Percentiles rank a stretch among this genome's conserved stretches.
Conservation (phyloP, 2,329 filamentous ascomycete species). For the Paracamarosporium sp. region DNA sequence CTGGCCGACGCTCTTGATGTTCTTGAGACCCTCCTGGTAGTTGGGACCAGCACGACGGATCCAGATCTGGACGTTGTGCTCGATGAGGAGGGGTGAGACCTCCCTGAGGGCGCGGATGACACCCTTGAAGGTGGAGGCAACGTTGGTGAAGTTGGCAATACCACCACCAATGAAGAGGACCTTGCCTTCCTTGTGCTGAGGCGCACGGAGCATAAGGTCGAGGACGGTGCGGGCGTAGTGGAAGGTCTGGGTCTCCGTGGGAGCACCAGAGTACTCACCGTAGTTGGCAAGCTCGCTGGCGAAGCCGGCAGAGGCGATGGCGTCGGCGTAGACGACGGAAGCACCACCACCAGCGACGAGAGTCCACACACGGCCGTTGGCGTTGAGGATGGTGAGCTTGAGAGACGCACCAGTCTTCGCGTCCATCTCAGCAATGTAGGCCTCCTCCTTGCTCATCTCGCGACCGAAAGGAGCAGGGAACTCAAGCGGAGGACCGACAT, state of each 20-base stretch:
- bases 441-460: slow-evolving; percentile 98
- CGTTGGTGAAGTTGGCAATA: slow-evolving; percentile 99
- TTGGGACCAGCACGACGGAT: slow-evolving; percentile 90
- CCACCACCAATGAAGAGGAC: slow-evolving; percentile 99
- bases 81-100: slow-evolving; percentile 80
- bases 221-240: slow-evolving; percentile 98
- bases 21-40: slow-evolving; percentile 99
- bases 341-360: slow-evolving; percentile 99
- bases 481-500: slow-evolving; percentile 97
- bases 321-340: slow-evolving; percentile 98
- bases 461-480: slow-evolving; percentile 99
- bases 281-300: slow-evolving; percentile 98
- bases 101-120: slow-evolving; percentile 96
- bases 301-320: slow-evolving; percentile 95
- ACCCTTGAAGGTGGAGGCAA: slow-evolving; percentile 99
- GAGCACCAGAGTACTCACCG: slow-evolving; percentile 98
- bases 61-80: slow-evolving; percentile 99
- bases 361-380: slow-evolving; percentile 93
- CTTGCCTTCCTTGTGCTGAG: slow-evolving; percentile 86
- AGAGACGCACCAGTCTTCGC: slow-evolving; percentile 99
- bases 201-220: slow-evolving; percentile 95
- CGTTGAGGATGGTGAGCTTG: slow-evolving; percentile 96
- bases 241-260: slow-evolving; percentile 98
- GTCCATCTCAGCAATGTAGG: slow-evolving; percentile 97
- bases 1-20: slow-evolving; percentile 96